Base-by-base conservation (phyloP, 2,329 filamentous ascomycete genomes). In the Arthrobotrys entomopaga region DNA sequence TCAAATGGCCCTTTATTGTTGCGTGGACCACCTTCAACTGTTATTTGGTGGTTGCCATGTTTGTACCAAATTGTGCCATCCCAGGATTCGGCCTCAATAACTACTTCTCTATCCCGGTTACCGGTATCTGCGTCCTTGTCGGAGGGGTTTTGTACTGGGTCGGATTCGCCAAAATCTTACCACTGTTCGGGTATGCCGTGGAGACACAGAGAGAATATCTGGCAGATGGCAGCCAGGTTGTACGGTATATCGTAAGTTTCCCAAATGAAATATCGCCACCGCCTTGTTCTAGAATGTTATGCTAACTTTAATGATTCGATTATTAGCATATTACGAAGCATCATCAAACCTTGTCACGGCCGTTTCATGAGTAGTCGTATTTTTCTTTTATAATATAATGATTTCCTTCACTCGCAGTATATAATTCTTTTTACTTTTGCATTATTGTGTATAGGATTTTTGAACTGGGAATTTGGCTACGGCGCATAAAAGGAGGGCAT, bases 91-190 rank as follows among this genome's bases (percentile, higher is more conserved):
- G 57, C 0, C 82, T 81, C 76, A 84, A 82, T 81, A 82, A 83
- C 61, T 82, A 82, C 0, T 87, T 87, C 84, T 1, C 87, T 86
- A 81, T 88, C 84, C 72, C 80, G 85, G 0, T 87, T 0, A 85
- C 87, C 0, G 85, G 85, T 0, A 83, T 86, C 0, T 82, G 82
- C 0, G 84, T 87, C 6, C 78, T 87, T 22, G 63, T 86, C 0
- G 79, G 86, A 0, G 86, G 86, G 0, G 83, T 72, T 0, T 46
- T 84, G 1, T 88, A 87, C 79, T 88, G 86, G 86, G 60, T 80
- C 0, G 78, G 84, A 29, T 87, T 85, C 85, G 84, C 83, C 0
- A 84, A 83, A 79, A 75, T 86, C 2, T 81, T 85, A 65, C 86
- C 85, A 0, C 79, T 81, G 1, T 79, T 86, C 38, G 83, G 84